Base-by-base conservation (phyloP, 192 early-diverging fungal genomes). In the Rhizophagus sp. region DNA sequence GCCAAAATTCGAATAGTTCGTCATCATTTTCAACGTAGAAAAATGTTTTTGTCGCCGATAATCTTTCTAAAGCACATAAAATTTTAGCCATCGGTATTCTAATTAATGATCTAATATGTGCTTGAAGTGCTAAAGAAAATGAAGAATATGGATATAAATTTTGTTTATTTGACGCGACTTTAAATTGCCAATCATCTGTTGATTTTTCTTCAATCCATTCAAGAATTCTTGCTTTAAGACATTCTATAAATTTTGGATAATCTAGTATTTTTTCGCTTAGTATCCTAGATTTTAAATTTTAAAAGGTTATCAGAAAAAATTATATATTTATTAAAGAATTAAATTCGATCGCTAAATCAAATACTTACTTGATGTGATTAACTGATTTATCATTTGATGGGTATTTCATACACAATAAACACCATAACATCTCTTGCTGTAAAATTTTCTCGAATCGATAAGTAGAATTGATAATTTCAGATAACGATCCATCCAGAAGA, bases 381-480 rank as follows among this genome's bases (percentile, higher is more conserved):
- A 79, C 41, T 52, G 30, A 75, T 33, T 34, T 47, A 11, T 33
- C 2, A 27, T 17, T 49, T n/a, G 63, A 47, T 73, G 77, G 63
- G 12, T 79, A 79, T 47, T 70, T 78, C 22, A 79, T 79, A 30
- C 77, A 79, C 10, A 79, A 62, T 17, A 79, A 50, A 49, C 77
- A 79, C 77, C 77, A 79, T 30, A 71, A 71, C 41, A 79, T 52
- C 52, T 79, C 77, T 44, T 71, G 69, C 44, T 52, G 34, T 17
- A 79, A 71, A 25, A 79, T 79, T 25, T 79, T 30, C 44, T 79
- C 41, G 34, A 79, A 79, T 24, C 67, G 77, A 71, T 79, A 73
- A 24, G 50, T 52, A 34, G 34, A 39, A n/a, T 79, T 25, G 17
- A 79, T 71, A 41, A 79, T 39, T 0, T 70, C 68, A 71, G 24